These are phyloP conservation scores for Cyanophora paradoxa DNA, from an alignment of 78 protist species.

Conservation along the genomic window DNA sequence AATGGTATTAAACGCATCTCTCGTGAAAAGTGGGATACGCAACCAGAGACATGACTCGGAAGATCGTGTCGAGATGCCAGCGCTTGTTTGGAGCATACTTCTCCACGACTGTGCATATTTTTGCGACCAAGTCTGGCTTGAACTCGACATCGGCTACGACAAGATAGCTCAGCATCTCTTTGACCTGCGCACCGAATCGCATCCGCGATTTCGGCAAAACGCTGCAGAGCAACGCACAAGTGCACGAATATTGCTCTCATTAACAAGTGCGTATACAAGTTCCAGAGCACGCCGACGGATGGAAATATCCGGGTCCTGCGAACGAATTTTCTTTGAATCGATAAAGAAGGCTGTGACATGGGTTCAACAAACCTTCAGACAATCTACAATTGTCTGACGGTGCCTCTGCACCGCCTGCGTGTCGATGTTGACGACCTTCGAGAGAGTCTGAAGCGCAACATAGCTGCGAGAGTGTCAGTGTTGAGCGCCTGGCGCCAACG, in stretches of 20 bases:
- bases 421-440: conserved; percentile 64
- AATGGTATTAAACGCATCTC: neutral
- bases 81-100: conserved; percentile 71
- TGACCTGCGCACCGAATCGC: conserved; percentile 26
- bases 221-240: conserved; percentile 58
- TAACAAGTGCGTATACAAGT: conserved; percentile 83
- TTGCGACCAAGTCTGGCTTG: conserved; percentile 55
- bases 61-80: conserved; percentile 91
- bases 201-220: neutral
- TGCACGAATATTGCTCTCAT: conserved; percentile 60
- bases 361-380: conserved; percentile 74
- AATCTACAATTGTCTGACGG: conserved; percentile 85
- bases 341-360: neutral
- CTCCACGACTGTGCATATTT: conserved; percentile 74
- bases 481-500: conserved; percentile 40
- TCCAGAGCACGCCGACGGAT: conserved; percentile 91
- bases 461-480: conserved; percentile 34
- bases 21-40: neutral
- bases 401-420: conserved; percentile 90
- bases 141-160: conserved; percentile 62
- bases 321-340: neutral
- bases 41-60: conserved; percentile 64
- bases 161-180: conserved; percentile 66
- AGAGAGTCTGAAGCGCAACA: conserved; percentile 80
- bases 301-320: conserved; percentile 86